Base-by-base conservation (phyloP, 306 rosid genomes). In the Dryas octopetala region DNA sequence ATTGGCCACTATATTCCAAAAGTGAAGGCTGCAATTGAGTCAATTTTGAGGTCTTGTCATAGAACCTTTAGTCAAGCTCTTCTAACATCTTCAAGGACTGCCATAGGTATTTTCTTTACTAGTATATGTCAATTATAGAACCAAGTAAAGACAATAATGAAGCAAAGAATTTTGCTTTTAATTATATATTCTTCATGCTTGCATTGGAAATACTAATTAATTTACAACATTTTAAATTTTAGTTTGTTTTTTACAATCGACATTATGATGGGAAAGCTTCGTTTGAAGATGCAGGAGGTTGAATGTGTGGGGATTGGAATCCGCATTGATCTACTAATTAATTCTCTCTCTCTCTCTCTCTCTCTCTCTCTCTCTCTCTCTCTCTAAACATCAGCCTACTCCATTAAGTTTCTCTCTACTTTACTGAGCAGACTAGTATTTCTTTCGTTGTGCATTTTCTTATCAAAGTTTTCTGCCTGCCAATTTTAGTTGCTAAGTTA, bases 1-100 rank as follows among this genome's bases (percentile, higher is more conserved):
- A 96, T 96, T 80, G 96, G 97, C 49, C 93, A 96, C 77, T 90
- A 96, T 80, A 89, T 92, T 79, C 98, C 99, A 38, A 96, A 92
- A 86, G 99, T 96, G 78, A 92, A 90, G 91, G 89, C 91, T 72
- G 99, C 99, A 66, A 96, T 96, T 66, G 99, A 96, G 76, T 88
- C 89, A 65, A 96, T 96, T 80, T 68, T 96, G 73, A 89, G 94
- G 86, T 81, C 98, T 53, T 96, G 99, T 74, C 84, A 96, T 79
- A 88, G 79, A 85, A 83, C 92, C 76, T 96, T 81, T 76, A 88
- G 97, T 84, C 97, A 70, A 80, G 99, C 99, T 78, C 99, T 96
- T 81, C 86, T 96, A 79, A 96, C 99, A 60, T 96, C 99, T 84
- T 92, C 99, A 77, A 91, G 76, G 87, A 90, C 96, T 63, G 87